Conservation (phyloP, 1,284 basidiomycete genomes). For the Volvariella volvacea region DNA sequence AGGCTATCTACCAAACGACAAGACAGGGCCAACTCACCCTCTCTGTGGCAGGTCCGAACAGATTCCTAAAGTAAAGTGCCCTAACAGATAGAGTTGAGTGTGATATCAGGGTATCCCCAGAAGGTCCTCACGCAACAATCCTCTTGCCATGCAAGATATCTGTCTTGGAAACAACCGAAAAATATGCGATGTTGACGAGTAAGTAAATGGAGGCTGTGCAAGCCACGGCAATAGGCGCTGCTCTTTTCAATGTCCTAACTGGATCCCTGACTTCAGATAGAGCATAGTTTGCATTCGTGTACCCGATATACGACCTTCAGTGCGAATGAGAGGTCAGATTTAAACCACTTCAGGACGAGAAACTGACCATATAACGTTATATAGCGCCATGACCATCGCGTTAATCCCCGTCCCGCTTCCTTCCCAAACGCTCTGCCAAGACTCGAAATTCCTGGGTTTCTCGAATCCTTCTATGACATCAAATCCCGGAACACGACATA, state of each 20-base stretch:
- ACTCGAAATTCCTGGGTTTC: slow-evolving; percentile 41
- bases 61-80: slow-evolving; percentile 61
- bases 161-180: slow-evolving; percentile 56
- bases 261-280: slow-evolving; percentile 64
- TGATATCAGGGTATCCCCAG: neutral
- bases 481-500: slow-evolving; percentile 42
- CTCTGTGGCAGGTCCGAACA: slow-evolving; percentile 55
- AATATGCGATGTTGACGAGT: slow-evolving; percentile 64
- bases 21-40: slow-evolving; percentile 28
- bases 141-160: slow-evolving; percentile 57
- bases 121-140: slow-evolving; percentile 48
- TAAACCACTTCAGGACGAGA: neutral
- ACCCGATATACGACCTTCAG: slow-evolving; percentile 70
- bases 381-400: slow-evolving; percentile 55
- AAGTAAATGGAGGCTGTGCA: slow-evolving; percentile 50
- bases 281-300: slow-evolving; percentile 66
- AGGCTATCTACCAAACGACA: slow-evolving; percentile 1
- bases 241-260: slow-evolving; percentile 57
- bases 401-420: slow-evolving; percentile 44
- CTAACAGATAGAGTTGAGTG: slow-evolving; percentile 27
- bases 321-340: neutral
- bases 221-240: slow-evolving; percentile 59
- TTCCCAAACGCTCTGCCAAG: slow-evolving; percentile 52
- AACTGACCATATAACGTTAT: slow-evolving; percentile 57
- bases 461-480: slow-evolving; percentile 34